Conservation (phyloP, 2,329 filamentous ascomycete genomes). For the Aspergillus pseudonomiae region DNA sequence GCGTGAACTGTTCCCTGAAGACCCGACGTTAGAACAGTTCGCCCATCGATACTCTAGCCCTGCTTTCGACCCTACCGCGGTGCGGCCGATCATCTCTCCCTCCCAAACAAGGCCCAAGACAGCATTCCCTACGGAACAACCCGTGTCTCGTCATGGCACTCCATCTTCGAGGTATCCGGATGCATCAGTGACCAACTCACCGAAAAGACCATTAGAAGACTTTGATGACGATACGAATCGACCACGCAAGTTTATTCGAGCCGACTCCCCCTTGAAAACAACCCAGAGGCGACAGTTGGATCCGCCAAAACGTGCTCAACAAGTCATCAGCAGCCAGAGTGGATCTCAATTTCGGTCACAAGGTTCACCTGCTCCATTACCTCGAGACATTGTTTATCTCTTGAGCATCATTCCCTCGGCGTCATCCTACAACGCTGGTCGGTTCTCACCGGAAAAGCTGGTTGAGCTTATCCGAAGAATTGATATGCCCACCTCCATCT, state of each 20-base stretch:
- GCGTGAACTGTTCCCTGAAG: conserved; percentile 88
- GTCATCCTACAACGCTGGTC: conserved; percentile 70
- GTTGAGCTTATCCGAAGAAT: conserved; percentile 72
- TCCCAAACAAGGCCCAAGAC: conserved; percentile 73
- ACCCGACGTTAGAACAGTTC: conserved; percentile 76
- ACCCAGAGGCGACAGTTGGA: conserved; percentile 83
- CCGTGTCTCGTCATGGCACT: conserved; percentile 36
- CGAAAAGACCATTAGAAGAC: conserved; percentile 70
- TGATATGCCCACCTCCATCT: conserved; percentile 61
- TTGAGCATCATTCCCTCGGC: conserved; percentile 75
- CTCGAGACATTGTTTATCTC: conserved; percentile 65
- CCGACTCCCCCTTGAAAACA: conserved; percentile 91
- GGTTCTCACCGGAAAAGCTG: conserved; percentile 71
- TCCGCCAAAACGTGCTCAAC: conserved; percentile 62
- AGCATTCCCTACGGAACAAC: conserved; percentile 32
- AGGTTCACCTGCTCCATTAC: conserved; percentile 66
- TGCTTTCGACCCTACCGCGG: conserved; percentile 77
- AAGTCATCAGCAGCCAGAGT: conserved; percentile 31
- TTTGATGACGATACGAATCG: conserved; percentile 70
- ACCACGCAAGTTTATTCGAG: conserved; percentile 83
- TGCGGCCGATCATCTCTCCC: conserved; percentile 83
- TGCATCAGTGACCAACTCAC: conserved; percentile 44
- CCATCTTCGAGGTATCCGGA: conserved; percentile 41
- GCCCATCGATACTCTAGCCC: conserved; percentile 72
- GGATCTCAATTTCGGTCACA: conserved; percentile 54